A percentile compares a stretch with the other conserved stretches of the same genome.
These are phyloP conservation scores for Trapa incisa DNA, from an alignment of 345 rosid genomes.

Conservation along the genomic window DNA sequence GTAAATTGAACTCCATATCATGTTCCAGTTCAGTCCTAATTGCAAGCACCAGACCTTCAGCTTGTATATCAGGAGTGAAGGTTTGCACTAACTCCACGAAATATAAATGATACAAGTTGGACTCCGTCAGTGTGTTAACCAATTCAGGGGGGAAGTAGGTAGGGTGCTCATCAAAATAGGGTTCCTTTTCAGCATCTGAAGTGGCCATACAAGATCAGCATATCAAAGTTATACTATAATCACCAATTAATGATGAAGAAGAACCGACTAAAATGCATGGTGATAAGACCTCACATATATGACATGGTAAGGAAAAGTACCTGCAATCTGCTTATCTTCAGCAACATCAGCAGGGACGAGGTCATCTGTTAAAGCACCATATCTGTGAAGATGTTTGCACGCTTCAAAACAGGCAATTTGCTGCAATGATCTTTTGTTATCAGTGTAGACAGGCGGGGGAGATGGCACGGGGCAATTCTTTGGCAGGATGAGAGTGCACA, in stretches of 20 bases:
- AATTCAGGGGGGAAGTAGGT: conserved; percentile 64
- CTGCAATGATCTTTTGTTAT: conserved; percentile 28
- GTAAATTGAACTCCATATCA: conserved; percentile 41
- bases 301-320: conserved; percentile 21
- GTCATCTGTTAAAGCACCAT: conserved; percentile 68
- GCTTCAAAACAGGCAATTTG: conserved; percentile 76
- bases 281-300: neutral
- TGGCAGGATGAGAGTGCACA: conserved; percentile 50
- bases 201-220: neutral
- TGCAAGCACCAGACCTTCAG: conserved; percentile 48
- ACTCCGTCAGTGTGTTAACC: conserved; percentile 18
- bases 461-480: conserved; percentile 53
- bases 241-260: neutral
- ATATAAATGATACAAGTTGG: conserved; percentile 41
- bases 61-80: conserved; percentile 23
- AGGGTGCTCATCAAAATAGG: conserved; percentile 46
- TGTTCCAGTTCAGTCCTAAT: conserved; percentile 34
- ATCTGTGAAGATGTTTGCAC: conserved; percentile 52
- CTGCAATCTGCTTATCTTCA: conserved; percentile 35
- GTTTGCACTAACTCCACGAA: conserved; percentile 35
- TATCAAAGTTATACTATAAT: neutral
- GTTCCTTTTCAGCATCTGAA: conserved; percentile 29
- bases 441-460: conserved; percentile 28
- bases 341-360: conserved; percentile 63
- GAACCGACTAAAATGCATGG: neutral